Evolutionary conservation across 1,284 basidiomycete species (phyloP).

Genomic region (Pulchroboletus neoregius): DNA sequence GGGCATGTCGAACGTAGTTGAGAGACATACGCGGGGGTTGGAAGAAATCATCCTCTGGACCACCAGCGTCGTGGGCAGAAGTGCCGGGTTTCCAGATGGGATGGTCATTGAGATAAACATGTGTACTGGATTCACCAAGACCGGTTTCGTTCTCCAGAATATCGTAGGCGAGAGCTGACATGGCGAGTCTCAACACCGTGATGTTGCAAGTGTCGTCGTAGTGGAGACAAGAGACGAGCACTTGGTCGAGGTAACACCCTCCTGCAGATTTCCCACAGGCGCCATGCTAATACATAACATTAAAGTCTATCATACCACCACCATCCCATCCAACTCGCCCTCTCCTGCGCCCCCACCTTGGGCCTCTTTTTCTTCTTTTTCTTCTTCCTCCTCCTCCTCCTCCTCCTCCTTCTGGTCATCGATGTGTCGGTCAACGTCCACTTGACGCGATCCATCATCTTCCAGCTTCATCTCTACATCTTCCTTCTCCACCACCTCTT

Average conservation of each 20-base stretch:
- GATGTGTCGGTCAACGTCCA: conserved; percentile 7
- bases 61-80: conserved; percentile 5
- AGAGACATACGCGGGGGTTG: conserved; percentile 19
- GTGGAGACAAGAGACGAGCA: too few relatives aligned
- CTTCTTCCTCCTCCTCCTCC: conserved; percentile 2
- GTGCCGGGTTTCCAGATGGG: too few relatives aligned
- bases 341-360: too few relatives aligned
- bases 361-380: too few relatives aligned
- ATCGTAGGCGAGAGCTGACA: conserved; percentile 34
- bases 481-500: conserved; percentile 6
- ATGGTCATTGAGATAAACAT: too few relatives aligned
- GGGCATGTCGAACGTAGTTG: neutral
- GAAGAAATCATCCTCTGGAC: conserved; percentile 18
- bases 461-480: conserved; percentile 33
- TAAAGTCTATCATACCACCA: conserved; percentile 10
- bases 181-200: too few relatives aligned
- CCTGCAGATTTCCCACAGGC: neutral
- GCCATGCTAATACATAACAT: neutral
- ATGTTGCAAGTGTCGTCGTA: too few relatives aligned
- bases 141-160: conserved; percentile 17
- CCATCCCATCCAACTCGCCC: conserved; percentile 17
- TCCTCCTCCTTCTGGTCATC: conserved; percentile 6
- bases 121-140: too few relatives aligned
- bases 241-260: neutral
- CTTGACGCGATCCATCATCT: conserved; percentile 15